Evolutionary conservation across 2,329 filamentous ascomycete genomes (phyloP), one percentile per base, ranked within the genome.

Genomic region (Beauveria australis): DNA sequence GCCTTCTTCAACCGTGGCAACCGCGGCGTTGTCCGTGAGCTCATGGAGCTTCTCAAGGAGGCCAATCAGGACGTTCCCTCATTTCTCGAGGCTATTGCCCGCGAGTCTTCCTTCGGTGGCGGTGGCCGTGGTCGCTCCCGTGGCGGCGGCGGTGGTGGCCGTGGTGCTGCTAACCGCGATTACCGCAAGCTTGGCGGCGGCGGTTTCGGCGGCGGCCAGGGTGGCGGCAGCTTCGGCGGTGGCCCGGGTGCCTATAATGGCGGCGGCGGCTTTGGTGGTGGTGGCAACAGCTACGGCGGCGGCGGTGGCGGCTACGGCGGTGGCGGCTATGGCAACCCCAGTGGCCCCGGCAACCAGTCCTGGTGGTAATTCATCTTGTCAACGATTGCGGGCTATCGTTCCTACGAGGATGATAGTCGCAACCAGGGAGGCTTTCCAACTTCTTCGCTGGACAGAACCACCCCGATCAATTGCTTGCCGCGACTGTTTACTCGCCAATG

Each of bases 1-100:
- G 94, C 94, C 61, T 99, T 99, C 84, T 97, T 99, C 88, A 99
- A 99, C 85, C 93, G 94, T 73, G 93, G 93, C 72, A 99, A 99
- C 83, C 91, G 94, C 70, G 94, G 94, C 78, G 91, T 99, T 68
- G 94, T 97, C 66, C 89, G 94, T 67, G 94, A 97, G 70, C 86
- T 99, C 64, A 85, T 99, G 69, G 94, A 99, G n/a, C 86, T 99
- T 30, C 85, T 99, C 67, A 97, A 97, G 83, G 94, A 99, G 77
- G 94, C 94, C 67, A 96, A 99, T 80, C 94, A 99, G 77, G 94
- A 99, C 72, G 85, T 97, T 64, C 94, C 94, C 37, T 74, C 83
- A 53, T 99, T 97, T 85, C 83, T 99, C 63, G 94, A 99, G 83
- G 95, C 89, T 72, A 96, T 99, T 77, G 93, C 94, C 70, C 92